Base-by-base conservation (phyloP, 139 green algal genomes). In the Tetradesmus lagerheimii region DNA sequence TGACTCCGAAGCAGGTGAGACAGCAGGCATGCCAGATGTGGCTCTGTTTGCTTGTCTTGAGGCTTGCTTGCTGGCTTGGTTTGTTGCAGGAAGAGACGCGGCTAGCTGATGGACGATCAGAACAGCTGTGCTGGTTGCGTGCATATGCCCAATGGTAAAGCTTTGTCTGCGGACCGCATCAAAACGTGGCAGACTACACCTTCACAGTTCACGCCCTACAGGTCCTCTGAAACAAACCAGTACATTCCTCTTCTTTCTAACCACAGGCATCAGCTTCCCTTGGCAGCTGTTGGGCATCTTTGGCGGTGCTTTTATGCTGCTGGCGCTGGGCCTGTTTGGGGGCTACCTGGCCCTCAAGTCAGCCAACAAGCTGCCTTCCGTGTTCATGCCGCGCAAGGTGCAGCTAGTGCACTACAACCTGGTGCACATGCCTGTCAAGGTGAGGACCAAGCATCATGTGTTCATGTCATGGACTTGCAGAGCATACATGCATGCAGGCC, bases 371-470 rank as follows among this genome's bases (percentile, higher is more conserved):
- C 31, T 92, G 15, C 90, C 90, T 0, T 50, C 90, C 31, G 85
- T 92, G 12, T 92, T 92, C 67, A 83, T 37, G 6, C 85, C 80
- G 18, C 37, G 57, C 35, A 62, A 41, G 8, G 66, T 91, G 31
- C 78, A 35, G 23, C 45, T 83, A 79, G 90, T 90, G 66, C 85
- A 92, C 80, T 89, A 92, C 86, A 14, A n/a, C 2, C 80, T 87
- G n/a, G 90, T 92, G 37, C 57, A 74, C 11, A 57, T 75, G 67
- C 90, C 90, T 1, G 80, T 64, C 12, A 64, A 64, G 50, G 50
- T 64, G 50, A 25, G 50, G 50, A 50, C 12, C 50, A 64, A 14
- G 25, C 5, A 27, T 64, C 50, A 8, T 50, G 43, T 50, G 4
- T 50, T 50, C 43, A 14, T 50, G 43, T 50, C 43, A 8, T 8